Conservation (phyloP, 768 basidiomycete species). For the Cystoderma amianthinum region DNA sequence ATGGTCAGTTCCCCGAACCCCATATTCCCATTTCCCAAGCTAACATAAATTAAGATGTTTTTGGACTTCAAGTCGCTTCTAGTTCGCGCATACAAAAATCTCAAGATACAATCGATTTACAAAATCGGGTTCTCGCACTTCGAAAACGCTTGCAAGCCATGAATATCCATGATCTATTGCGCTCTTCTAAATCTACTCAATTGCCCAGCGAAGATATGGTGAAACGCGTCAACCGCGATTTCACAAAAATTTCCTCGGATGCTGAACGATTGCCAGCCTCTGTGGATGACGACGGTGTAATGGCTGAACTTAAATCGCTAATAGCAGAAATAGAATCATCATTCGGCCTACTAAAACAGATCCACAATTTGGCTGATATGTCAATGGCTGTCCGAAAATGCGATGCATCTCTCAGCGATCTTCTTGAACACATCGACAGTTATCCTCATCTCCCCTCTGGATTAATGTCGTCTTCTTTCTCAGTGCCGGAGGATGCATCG, state of each 20-base stretch:
- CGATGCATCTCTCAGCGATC: conserved; percentile 75
- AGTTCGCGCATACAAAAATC: conserved; percentile 20
- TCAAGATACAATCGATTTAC: conserved; percentile 36
- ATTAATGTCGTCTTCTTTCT: conserved; percentile 43
- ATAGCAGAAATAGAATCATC: conserved; percentile 51
- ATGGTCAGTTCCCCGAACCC: too few relatives aligned
- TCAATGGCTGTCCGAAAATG: conserved; percentile 42
- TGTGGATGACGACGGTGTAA: conserved; percentile 29
- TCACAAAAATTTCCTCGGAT: conserved; percentile 38
- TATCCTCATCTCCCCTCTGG: conserved; percentile 58
- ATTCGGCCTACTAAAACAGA: conserved; percentile 36
- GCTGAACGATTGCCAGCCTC: conserved; percentile 38
- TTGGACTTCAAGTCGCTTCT: conserved; percentile 37
- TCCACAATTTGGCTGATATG: conserved; percentile 52
- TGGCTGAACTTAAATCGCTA: conserved; percentile 59
- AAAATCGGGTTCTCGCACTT: conserved; percentile 42
- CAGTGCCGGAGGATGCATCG: conserved; percentile 28
- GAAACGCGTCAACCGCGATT: conserved; percentile 36
- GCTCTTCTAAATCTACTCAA: conserved; percentile 30
- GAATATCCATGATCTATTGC: conserved; percentile 46
- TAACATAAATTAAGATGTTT: conserved; percentile 61
- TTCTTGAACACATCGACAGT: conserved; percentile 82
- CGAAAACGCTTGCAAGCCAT: conserved; percentile 58
- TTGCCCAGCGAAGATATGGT: conserved; percentile 49
- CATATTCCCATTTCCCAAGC: too few relatives aligned